Conservation (phyloP, 2,329 filamentous ascomycete genomes). For the Pseudophaeomoniella oleicola region DNA sequence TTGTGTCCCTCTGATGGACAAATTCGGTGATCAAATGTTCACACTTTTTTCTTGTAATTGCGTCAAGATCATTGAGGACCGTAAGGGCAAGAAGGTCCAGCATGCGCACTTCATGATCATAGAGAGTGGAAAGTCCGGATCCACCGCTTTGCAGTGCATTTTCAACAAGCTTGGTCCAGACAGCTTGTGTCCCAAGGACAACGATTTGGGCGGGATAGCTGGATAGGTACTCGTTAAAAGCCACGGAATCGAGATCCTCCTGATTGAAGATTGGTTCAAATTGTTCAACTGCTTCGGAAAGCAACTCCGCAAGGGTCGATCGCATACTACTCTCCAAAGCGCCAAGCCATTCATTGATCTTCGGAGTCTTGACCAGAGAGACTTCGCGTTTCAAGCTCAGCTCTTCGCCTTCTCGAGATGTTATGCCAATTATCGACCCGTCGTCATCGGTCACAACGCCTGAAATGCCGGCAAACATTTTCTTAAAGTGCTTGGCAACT, state of each 20-base stretch:
- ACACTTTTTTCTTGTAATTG: slow-evolving; percentile 86
- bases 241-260: slow-evolving; percentile 51
- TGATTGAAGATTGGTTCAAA: slow-evolving; percentile 68
- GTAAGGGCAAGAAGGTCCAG: slow-evolving; percentile 75
- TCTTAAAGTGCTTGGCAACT: slow-evolving; percentile 97
- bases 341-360: slow-evolving; percentile 98
- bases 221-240: slow-evolving; percentile 66
- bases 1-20: slow-evolving; percentile 89
- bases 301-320: slow-evolving; percentile 73
- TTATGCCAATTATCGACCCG: slow-evolving; percentile 76
- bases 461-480: slow-evolving; percentile 97
- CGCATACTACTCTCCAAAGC: slow-evolving; percentile 91
- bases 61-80: slow-evolving; percentile 76
- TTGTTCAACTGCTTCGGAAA: slow-evolving; percentile 71
- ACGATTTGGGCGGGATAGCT: slow-evolving; percentile 88
- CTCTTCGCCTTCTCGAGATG: slow-evolving; percentile 85
- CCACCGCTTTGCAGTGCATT: slow-evolving; percentile 60
- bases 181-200: slow-evolving; percentile 82
- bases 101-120: slow-evolving; percentile 70
- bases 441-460: slow-evolving; percentile 87
- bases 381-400: slow-evolving; percentile 83
- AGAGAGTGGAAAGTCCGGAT: slow-evolving; percentile 52
- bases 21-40: slow-evolving; percentile 98
- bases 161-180: slow-evolving; percentile 83
- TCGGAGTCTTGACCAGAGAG: slow-evolving; percentile 80